Evolutionary conservation across 176 grass and related monocot genomes (phyloP).

Genomic region (Bolboschoenus planiculmis): DNA sequence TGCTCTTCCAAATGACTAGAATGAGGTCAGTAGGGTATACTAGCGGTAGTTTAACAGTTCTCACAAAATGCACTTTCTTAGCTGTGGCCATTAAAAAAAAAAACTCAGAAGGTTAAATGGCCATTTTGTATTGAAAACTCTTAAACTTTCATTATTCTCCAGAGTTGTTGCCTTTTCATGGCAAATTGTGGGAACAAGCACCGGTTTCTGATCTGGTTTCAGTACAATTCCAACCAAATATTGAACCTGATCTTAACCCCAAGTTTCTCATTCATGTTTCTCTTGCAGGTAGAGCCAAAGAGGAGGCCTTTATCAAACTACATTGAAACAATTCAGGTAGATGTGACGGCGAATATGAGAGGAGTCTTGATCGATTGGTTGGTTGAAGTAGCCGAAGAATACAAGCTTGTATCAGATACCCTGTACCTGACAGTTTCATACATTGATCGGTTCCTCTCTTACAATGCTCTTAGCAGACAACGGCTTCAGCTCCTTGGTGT

Average conservation of each 20-base stretch:
- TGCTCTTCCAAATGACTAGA: not conserved
- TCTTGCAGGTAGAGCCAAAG: constrained; percentile 41
- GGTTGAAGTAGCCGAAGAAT: constrained; percentile 92
- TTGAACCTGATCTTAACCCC: not conserved
- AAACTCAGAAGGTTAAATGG: not conserved
- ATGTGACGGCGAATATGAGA: constrained; percentile 72
- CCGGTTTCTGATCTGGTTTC: not conserved
- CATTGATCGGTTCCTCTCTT: constrained; percentile 74
- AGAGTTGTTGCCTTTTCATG: not conserved
- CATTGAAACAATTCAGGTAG: constrained; percentile 60
- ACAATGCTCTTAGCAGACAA: constrained; percentile 48
- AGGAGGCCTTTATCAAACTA: constrained; percentile 50
- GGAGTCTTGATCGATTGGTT: constrained; percentile 87
- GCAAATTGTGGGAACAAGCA: not conserved
- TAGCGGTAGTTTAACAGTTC: not conserved
- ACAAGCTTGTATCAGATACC: constrained; percentile 83
- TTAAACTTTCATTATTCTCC: not conserved
- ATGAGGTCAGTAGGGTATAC: not conserved
- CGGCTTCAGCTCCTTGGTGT: constrained; percentile 86
- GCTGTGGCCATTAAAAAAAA: not conserved
- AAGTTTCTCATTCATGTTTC: not conserved
- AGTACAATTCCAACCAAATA: not conserved
- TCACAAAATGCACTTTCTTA: not conserved
- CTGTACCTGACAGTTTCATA: constrained; percentile 72
- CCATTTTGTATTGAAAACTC: not conserved